Evolutionary conservation across 768 basidiomycete genomes (phyloP).

Genomic region (Pseudohyphozyma bogoriensis): DNA sequence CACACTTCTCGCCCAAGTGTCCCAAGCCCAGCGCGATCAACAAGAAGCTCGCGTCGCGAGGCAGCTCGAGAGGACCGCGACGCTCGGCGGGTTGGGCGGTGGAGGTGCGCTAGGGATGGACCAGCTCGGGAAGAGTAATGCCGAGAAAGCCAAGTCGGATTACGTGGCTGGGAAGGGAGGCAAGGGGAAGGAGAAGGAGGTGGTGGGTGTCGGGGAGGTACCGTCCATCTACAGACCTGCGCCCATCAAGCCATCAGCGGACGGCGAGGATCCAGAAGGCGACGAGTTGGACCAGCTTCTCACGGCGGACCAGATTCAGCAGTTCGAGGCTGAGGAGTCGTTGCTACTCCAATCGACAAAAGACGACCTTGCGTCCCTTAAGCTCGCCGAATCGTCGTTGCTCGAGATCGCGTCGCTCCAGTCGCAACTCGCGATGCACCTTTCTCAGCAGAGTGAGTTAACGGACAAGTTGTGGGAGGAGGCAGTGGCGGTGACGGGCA

Average conservation of each 20-base stretch:
- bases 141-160: not conserved
- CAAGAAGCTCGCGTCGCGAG: slow-evolving; percentile 89
- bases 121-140: slow-evolving; percentile 22
- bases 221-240: slow-evolving; percentile 30
- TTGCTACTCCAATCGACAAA: slow-evolving; percentile 72
- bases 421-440: slow-evolving; percentile 77
- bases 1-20: slow-evolving; percentile 64
- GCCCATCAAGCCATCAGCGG: slow-evolving; percentile 39
- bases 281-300: slow-evolving; percentile 67
- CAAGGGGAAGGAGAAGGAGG: slow-evolving; percentile 40
- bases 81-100: slow-evolving; percentile 56
- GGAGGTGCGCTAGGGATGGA: slow-evolving; percentile 45
- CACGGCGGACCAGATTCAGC: slow-evolving; percentile 75
- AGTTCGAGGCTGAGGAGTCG: slow-evolving; percentile 87
- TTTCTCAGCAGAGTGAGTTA: slow-evolving; percentile 79
- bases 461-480: slow-evolving; percentile 93
- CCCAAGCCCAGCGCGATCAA: slow-evolving; percentile 69
- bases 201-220: slow-evolving; percentile 1
- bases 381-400: slow-evolving; percentile 80
- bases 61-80: slow-evolving; percentile 69
- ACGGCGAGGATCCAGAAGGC: slow-evolving; percentile 44
- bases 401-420: slow-evolving; percentile 90
- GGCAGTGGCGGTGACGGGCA: slow-evolving; percentile 73
- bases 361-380: slow-evolving; percentile 75
- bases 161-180: slow-evolving; percentile 41